A percentile compares a stretch with the other conserved stretches of the same genome.
phyloP scores from a whole-genome alignment of 2,329 filamentous ascomycete genomes.

The Aspergillus hortae region DNA sequence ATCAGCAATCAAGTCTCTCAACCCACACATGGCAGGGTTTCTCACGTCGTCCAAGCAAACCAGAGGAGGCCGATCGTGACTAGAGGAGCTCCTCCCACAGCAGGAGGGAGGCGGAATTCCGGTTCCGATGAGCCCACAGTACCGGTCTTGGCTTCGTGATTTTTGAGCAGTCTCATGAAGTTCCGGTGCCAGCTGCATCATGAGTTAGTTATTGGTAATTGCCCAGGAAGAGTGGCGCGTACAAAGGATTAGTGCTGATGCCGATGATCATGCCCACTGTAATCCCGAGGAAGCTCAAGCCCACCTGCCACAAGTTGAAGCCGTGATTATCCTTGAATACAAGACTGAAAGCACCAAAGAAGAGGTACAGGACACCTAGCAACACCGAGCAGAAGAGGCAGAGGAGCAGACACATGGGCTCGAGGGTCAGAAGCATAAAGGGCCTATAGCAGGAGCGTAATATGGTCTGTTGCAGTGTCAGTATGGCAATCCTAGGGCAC shows the following conservation, averaged over 20 bases:
- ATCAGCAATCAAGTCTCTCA: too few species aligned
- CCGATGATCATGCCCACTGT: slow-evolving; percentile 39
- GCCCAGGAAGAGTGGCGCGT: neutral
- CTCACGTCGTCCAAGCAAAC: slow-evolving; percentile 18
- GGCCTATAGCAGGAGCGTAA: slow-evolving; percentile 54
- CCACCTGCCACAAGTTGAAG: slow-evolving; percentile 73
- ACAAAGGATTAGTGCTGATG: slow-evolving; percentile 27
- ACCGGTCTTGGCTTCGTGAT: neutral
- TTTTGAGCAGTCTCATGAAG: too few species aligned
- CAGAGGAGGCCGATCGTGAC: slow-evolving; percentile 24
- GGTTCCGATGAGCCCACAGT: neutral
- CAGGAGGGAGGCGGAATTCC: slow-evolving; percentile 16
- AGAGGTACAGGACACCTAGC: slow-evolving; percentile 78
- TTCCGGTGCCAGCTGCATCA: too few species aligned
- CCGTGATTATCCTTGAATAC: slow-evolving; percentile 69
- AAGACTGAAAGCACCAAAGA: slow-evolving; percentile 78
- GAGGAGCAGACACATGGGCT: slow-evolving; percentile 77
- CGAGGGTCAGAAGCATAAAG: slow-evolving; percentile 72
- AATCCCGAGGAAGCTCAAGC: slow-evolving; percentile 63
- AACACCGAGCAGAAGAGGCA: slow-evolving; percentile 76
- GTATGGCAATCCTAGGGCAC: too few species aligned
- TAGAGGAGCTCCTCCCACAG: slow-evolving; percentile 16
- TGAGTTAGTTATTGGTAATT: neutral
- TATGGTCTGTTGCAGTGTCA: neutral
- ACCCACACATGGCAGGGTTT: too few species aligned